Base-by-base conservation (phyloP, 1,284 basidiomycete genomes). In the Leccinum pallidistipes region DNA sequence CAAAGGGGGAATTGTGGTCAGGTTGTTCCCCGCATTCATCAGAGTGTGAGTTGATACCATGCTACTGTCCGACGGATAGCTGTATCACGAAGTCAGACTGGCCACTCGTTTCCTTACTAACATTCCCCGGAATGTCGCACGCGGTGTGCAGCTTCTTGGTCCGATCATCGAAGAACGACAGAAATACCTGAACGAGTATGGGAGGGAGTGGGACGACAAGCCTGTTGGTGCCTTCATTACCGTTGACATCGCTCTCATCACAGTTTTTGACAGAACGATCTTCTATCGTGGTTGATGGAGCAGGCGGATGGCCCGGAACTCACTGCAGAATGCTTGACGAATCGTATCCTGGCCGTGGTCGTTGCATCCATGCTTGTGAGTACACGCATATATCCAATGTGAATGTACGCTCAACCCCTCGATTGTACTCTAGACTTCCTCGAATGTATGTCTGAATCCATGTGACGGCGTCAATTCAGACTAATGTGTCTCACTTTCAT, bases 251-350 rank as follows among this genome's bases (percentile, higher is more conserved):
- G 12, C 31, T 12, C 29, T 47, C 27, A 34, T 32, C 4, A 10
- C 14, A 5, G n/a, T 31, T 76, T 57, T 62, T 83, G 10, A 72
- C 69, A 61, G 83, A 47, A 47, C 10, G 43, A 56, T 11, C 43
- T 56, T 56, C 62, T 85, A 11, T 74, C 70, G 45, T 84, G 81
- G 82, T 58, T 82, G 16, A 73, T 83, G 57, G 77, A 70, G 16
- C 10, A 14, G 12, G 73, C 75, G 2, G 65, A 73, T 3, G 72
- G 69, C 9, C 65, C 73, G 3, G 71, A 79, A 45, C 69, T 68
- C 24, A 50, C 68, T 0, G 55, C 74, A 2, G 61, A 69, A 29
- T 69, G 69, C 11, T 62, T 83, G 24, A 73, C 74, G 1, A 62
- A 62, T 9, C 70, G 73, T 16, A 38, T 81, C 6, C 62, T 81